A percentile compares a stretch with the other conserved stretches of the same genome.
Conservation (phyloP, 2,329 filamentous ascomycete genomes). For the Alternaria arbusti region DNA sequence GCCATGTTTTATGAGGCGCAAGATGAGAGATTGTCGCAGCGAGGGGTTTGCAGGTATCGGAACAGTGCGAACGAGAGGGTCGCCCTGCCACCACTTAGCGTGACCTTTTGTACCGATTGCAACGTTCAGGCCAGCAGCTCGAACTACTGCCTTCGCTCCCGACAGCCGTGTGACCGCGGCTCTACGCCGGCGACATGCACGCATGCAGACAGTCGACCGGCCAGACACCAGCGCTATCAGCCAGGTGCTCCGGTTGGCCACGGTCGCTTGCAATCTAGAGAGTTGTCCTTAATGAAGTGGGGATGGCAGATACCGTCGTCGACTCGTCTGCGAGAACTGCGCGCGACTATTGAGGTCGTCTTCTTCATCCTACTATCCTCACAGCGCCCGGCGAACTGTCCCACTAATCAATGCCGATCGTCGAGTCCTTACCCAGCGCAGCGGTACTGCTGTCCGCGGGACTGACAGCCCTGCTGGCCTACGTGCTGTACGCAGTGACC, state of each 20-base stretch:
- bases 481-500: constrained; percentile 19
- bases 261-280: neutral
- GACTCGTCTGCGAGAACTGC: neutral
- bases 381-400: neutral
- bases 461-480: constrained; percentile 18
- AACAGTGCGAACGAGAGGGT: neutral
- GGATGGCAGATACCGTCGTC: neutral
- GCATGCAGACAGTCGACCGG: neutral
- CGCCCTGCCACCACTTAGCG: neutral
- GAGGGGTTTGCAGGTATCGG: neutral
- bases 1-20: constrained; percentile 16
- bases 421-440: neutral
- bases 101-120: neutral
- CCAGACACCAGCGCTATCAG: neutral
- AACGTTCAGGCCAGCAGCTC: neutral
- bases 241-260: neutral
- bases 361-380: neutral
- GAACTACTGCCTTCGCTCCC: neutral
- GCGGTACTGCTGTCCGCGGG: constrained; percentile 18
- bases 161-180: neutral
- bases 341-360: neutral
- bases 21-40: neutral
- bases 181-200: neutral
- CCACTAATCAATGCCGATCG: neutral
- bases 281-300: neutral